Conservation (phyloP, 306 rosid genomes). For the Fragaria vesca region DNA sequence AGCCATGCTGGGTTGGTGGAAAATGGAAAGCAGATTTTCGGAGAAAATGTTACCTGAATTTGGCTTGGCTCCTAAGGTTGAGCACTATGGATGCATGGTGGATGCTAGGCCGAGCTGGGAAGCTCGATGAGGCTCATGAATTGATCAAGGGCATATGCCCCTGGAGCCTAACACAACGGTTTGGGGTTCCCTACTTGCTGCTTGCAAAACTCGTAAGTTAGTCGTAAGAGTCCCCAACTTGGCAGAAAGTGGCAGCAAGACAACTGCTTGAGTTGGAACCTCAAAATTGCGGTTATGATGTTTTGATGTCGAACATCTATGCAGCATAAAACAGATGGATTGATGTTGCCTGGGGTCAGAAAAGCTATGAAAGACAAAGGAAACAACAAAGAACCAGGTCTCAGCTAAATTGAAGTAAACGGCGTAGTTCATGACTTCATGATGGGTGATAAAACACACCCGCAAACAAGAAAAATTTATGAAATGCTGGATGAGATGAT, state of each 20-base stretch:
- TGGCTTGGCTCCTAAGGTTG: slow-evolving; percentile 50
- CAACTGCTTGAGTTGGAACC: slow-evolving; percentile 57
- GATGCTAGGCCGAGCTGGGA: slow-evolving; percentile 64
- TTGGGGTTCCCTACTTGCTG: slow-evolving; percentile 62
- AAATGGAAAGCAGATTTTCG: slow-evolving; percentile 48
- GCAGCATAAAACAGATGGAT: slow-evolving; percentile 59
- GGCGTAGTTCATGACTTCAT: slow-evolving; percentile 55
- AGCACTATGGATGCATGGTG: slow-evolving; percentile 69
- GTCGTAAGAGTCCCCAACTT: slow-evolving; percentile 30
- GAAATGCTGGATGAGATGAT: slow-evolving; percentile 55
- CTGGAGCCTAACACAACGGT: slow-evolving; percentile 48
- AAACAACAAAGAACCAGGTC: slow-evolving; percentile 57
- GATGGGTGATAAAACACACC: slow-evolving; percentile 55
- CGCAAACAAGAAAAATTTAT: slow-evolving; percentile 38
- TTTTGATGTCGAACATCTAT: slow-evolving; percentile 66
- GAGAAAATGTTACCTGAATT: slow-evolving; percentile 40
- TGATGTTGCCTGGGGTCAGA: slow-evolving; percentile 48
- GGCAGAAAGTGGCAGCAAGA: slow-evolving; percentile 55
- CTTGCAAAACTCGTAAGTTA: slow-evolving; percentile 46
- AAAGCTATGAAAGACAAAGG: slow-evolving; percentile 44
- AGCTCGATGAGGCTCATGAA: slow-evolving; percentile 45
- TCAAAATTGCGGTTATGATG: slow-evolving; percentile 44
- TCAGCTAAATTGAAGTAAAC: slow-evolving; percentile 55
- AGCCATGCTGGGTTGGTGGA: slow-evolving; percentile 61
- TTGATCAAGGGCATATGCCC: slow-evolving; percentile 50